A percentile compares a stretch with the other conserved stretches of the same genome.
phyloP scores from a whole-genome alignment of 1,139 yeast species.

The Yamadazyma membranifaciens region DNA sequence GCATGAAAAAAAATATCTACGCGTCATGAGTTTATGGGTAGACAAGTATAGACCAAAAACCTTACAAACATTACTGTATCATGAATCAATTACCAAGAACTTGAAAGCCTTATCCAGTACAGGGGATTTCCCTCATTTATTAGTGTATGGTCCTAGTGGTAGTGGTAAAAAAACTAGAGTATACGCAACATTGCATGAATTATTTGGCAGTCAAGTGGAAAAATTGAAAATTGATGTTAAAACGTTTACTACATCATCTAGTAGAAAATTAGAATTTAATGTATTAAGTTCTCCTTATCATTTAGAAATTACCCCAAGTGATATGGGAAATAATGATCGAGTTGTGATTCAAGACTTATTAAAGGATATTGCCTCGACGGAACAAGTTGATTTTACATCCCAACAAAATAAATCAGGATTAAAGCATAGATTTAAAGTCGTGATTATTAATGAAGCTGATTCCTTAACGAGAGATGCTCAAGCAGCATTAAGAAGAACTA shows the following conservation, averaged over 20 bases:
- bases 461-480: conserved; percentile 92
- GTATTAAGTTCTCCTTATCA: conserved; percentile 89
- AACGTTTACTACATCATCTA: conserved; percentile 68
- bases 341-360: conserved; percentile 91
- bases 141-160: conserved; percentile 94
- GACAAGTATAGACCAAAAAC: conserved; percentile 85
- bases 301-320: conserved; percentile 93
- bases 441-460: conserved; percentile 93
- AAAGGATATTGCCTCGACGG: conserved; percentile 93
- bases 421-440: conserved; percentile 83
- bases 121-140: conserved; percentile 90
- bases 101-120: conserved; percentile 64
- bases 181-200: conserved; percentile 71
- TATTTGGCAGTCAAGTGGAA: conserved; percentile 82
- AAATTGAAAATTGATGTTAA: conserved; percentile 87
- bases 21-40: conserved; percentile 87
- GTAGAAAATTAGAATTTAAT: conserved; percentile 81
- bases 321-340: conserved; percentile 93
- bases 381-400: conserved; percentile 72
- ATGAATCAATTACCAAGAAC: conserved; percentile 60
- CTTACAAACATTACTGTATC: conserved; percentile 65
- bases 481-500: conserved; percentile 94
- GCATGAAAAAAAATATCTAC: conserved; percentile 2
- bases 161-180: conserved; percentile 96
- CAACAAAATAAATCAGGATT: conserved; percentile 14